Evolutionary conservation across 2,329 filamentous ascomycete genomes (phyloP).

Genomic region (Immersiporthe knoxdaviesiana): DNA sequence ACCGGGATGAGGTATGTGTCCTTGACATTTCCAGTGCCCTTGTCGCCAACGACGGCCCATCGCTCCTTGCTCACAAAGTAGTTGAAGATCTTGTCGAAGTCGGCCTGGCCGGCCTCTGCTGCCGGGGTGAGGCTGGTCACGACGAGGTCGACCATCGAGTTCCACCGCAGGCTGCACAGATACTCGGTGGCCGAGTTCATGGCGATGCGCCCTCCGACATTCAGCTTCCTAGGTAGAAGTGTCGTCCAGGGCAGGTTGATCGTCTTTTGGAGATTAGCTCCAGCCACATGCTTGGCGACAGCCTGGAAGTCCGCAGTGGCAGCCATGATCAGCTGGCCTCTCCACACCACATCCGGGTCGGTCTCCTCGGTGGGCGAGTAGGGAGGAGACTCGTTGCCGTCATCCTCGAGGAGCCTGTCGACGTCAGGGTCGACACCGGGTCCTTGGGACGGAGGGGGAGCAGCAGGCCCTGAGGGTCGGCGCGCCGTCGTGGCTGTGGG

Average conservation of each 20-base stretch:
- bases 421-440: slow-evolving; percentile 84
- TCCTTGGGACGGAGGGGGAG: slow-evolving; percentile 47
- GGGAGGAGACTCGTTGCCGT: slow-evolving; percentile 76
- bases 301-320: slow-evolving; percentile 75
- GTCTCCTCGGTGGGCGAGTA: slow-evolving; percentile 80
- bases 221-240: slow-evolving; percentile 71
- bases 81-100: slow-evolving; percentile 78
- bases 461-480: slow-evolving; percentile 54
- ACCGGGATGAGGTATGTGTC: slow-evolving; percentile 93
- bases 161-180: slow-evolving; percentile 83
- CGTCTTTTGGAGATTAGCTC: slow-evolving; percentile 74
- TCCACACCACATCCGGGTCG: slow-evolving; percentile 77
- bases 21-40: slow-evolving; percentile 73
- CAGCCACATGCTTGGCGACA: slow-evolving; percentile 81
- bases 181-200: slow-evolving; percentile 87
- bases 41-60: slow-evolving; percentile 86
- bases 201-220: slow-evolving; percentile 79
- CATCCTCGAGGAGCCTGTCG: slow-evolving; percentile 84
- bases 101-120: slow-evolving; percentile 60
- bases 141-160: slow-evolving; percentile 79
- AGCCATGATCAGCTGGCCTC: slow-evolving; percentile 75
- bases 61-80: slow-evolving; percentile 83
- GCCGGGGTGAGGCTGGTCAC: slow-evolving; percentile 74
- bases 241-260: slow-evolving; percentile 64
- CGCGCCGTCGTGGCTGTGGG: slow-evolving; percentile 58